Evolutionary conservation across 1,139 yeast species (phyloP), one percentile per base, ranked within the genome.

Genomic region (Magnusiomyces suaveolens): DNA sequence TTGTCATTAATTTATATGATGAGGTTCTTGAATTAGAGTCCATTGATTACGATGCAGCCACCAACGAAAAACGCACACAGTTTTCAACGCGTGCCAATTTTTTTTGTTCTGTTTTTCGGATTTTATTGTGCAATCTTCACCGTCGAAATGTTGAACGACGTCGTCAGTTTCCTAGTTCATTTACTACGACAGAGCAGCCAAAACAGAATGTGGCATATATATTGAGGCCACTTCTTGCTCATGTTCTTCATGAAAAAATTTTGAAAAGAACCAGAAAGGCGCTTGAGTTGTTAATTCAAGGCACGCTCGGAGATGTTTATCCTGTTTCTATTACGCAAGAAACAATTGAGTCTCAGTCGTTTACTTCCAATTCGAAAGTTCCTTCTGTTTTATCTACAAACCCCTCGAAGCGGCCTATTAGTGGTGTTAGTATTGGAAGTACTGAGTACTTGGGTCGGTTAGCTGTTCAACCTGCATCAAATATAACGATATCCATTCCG

Each of bases 21-120:
- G 85, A 83, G 60, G 75, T 79, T 32, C 73, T 88, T 47, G 95
- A 87, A 65, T 77, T 89, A 53, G 94, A 83, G 60, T 75, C 81
- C 18, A 75, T 82, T 14, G 73, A 77, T 32, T 57, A 59, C 1
- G 48, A 72, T 8, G 54, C 43, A n/a, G 55, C 41, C 2, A 58
- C 56, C 21, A 55, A 53, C 36, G 44, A 32, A 18, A 29, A 46
- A 32, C 20, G 23, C 16, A 29, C 16, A 2, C 20, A 29, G 29
- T 46, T 29, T 16, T 56, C 60, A 14, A 46, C 51, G 2, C 74
- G 74, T 59, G 85, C 87, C 23, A 81, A 81, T 59, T 69, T 78
- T 52, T 75, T 82, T 29, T 71, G 78, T 50, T 70, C 69, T 21
- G 80, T 78, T 56, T 69, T 84, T 36, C 80, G 82, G 60, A 67